A percentile compares a stretch with the other conserved stretches of the same genome.
phyloP scores from a whole-genome alignment of 192 early-diverging fungal genomes.

The Backusella sp. region DNA sequence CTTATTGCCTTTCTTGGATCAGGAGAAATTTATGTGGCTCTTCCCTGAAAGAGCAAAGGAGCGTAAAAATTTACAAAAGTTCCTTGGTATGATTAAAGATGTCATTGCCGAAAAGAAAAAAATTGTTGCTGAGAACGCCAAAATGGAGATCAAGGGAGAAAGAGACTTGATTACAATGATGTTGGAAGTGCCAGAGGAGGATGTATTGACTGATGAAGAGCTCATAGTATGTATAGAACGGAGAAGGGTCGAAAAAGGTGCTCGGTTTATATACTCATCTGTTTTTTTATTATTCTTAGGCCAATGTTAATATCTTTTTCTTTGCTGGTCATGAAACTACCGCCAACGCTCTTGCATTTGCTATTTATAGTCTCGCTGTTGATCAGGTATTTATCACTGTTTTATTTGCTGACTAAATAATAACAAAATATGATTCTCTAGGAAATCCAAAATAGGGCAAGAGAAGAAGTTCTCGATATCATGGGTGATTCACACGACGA shows the following conservation, averaged over 20 bases:
- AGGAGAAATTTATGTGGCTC: background rate
- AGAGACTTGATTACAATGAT: slow-evolving; percentile 35
- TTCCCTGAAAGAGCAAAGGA: slow-evolving; percentile 22
- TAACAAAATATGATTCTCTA: slow-evolving; percentile 12
- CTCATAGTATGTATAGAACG: slow-evolving; percentile 13
- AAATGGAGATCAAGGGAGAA: slow-evolving; percentile 10
- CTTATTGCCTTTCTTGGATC: slow-evolving; percentile 26
- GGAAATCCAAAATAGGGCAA: slow-evolving; percentile 54
- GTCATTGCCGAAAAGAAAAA: slow-evolving; percentile 23
- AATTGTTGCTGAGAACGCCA: background rate
- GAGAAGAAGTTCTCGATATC: slow-evolving; percentile 48
- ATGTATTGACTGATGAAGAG: slow-evolving; percentile 15
- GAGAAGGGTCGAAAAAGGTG: background rate
- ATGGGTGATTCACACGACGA: slow-evolving; percentile 53
- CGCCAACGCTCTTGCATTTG: slow-evolving; percentile 50
- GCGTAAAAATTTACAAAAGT: slow-evolving; percentile 14
- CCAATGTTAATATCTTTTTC: background rate
- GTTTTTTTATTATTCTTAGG: background rate
- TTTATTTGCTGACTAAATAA: background rate
- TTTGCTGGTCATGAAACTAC: slow-evolving; percentile 53
- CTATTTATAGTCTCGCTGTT: slow-evolving; percentile 49
- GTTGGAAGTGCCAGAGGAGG: slow-evolving; percentile 20
- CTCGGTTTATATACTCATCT: background rate
- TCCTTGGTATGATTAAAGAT: slow-evolving; percentile 15
- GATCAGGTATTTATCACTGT: slow-evolving; percentile 24